Evolutionary conservation across 257 asterid genomes (phyloP).

Genomic region (Forsythia viridissima): DNA sequence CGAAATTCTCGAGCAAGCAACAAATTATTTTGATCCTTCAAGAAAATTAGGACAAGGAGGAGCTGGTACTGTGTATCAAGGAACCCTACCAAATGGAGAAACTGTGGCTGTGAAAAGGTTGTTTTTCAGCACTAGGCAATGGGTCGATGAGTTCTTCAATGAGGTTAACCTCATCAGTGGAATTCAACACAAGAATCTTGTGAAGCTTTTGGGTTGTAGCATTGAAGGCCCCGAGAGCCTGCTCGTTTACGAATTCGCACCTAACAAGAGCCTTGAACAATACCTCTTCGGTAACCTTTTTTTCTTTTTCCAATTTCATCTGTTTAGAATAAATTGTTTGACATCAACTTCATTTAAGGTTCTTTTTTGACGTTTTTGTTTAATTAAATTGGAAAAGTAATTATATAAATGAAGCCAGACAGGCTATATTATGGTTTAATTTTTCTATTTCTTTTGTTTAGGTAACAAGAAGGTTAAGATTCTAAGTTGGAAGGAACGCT

Average conservation of each 20-base stretch:
- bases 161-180: constrained; percentile 84
- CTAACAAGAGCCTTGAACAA: constrained; percentile 74
- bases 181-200: constrained; percentile 85
- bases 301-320: background rate
- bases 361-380: too few relatives aligned
- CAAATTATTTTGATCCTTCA: constrained; percentile 60
- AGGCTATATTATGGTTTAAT: background rate
- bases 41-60: constrained; percentile 91
- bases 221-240: constrained; percentile 96
- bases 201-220: constrained; percentile 94
- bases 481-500: constrained; percentile 76
- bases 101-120: constrained; percentile 81
- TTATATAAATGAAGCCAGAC: too few relatives aligned
- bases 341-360: too few relatives aligned
- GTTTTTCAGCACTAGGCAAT: constrained; percentile 79
- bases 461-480: constrained; percentile 52
- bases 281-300: constrained; percentile 52
- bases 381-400: too few relatives aligned
- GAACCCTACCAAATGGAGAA: constrained; percentile 63
- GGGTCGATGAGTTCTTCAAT: constrained; percentile 97
- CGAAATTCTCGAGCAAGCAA: constrained; percentile 84
- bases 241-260: constrained; percentile 78
- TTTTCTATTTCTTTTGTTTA: constrained; percentile 19
- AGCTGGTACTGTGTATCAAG: constrained; percentile 81
- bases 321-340: background rate